These are phyloP conservation scores for Coniophora puteana DNA, from an alignment of 1,284 basidiomycete genomes.

Conservation along the genomic window DNA sequence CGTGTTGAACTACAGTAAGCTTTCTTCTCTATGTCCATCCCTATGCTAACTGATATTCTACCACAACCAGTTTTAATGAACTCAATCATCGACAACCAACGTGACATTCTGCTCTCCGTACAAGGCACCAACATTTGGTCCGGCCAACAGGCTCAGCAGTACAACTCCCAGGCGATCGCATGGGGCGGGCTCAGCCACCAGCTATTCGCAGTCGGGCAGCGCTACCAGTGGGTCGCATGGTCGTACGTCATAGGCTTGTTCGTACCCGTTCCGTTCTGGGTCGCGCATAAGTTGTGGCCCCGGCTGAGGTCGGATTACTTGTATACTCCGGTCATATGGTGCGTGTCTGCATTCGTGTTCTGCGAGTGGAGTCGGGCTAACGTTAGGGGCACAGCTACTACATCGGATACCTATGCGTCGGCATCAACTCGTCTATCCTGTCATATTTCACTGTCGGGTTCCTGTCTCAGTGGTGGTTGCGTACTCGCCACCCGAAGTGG, in stretches of 20 bases:
- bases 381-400: conserved; percentile 20
- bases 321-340: conserved; percentile 44
- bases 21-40: background rate
- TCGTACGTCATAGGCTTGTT: conserved; percentile 47
- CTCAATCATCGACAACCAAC: conserved; percentile 47
- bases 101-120: conserved; percentile 41
- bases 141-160: conserved; percentile 46
- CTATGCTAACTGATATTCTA: background rate
- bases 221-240: conserved; percentile 53
- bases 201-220: conserved; percentile 45
- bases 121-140: conserved; percentile 56
- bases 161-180: conserved; percentile 56
- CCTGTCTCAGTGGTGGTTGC: conserved; percentile 54
- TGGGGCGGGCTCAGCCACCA: conserved; percentile 57
- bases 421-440: conserved; percentile 41
- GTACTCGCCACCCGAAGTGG: conserved; percentile 54
- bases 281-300: conserved; percentile 34
- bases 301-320: conserved; percentile 38
- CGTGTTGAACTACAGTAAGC: conserved; percentile 41
- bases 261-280: conserved; percentile 49
- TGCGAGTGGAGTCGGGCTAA: background rate
- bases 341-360: background rate
- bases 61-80: conserved; percentile 47
- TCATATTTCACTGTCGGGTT: conserved; percentile 44
- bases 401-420: conserved; percentile 39